Percentiles rank a stretch among this genome's conserved stretches.
Conservation (phyloP, 2,329 filamentous ascomycete genomes). For the Fusarium bulbicola region DNA sequence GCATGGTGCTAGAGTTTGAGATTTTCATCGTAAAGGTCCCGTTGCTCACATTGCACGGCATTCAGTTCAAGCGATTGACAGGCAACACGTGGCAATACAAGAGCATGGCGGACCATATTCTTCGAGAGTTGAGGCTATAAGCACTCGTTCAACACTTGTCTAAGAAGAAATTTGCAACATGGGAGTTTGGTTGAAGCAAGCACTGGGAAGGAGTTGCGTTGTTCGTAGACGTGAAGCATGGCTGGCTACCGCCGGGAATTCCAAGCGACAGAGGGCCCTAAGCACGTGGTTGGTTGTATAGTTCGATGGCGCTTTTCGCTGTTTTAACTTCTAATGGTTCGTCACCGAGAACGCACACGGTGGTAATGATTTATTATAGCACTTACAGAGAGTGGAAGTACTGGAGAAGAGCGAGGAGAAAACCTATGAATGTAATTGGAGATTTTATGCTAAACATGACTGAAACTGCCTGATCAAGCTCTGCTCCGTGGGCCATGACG, state of each 20-base stretch:
- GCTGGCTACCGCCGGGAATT: conserved; percentile 16
- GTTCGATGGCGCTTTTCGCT: conserved; percentile 20
- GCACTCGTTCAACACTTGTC: conserved; percentile 61
- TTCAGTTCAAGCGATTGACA: conserved; percentile 96
- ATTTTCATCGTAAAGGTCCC: conserved; percentile 98
- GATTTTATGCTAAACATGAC: conserved; percentile 12
- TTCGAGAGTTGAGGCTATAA: conserved; percentile 84
- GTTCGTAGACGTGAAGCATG: conserved; percentile 23
- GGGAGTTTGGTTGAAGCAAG: conserved; percentile 11
- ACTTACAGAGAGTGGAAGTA: neutral
- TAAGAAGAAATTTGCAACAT: neutral
- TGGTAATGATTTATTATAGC: conserved; percentile 39
- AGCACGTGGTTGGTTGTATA: conserved; percentile 36
- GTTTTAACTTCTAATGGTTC: conserved; percentile 33
- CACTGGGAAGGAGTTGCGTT: conserved; percentile 20
- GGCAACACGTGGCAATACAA: conserved; percentile 99
- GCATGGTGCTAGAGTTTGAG: conserved; percentile 88
- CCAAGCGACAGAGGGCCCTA: conserved; percentile 8
- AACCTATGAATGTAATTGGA: conserved; percentile 35
- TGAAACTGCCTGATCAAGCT: neutral
- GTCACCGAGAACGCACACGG: conserved; percentile 40
- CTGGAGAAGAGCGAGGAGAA: conserved; percentile 9
- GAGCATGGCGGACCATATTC: conserved; percentile 95
- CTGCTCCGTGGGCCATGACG: neutral
- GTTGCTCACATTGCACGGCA: conserved; percentile 88